These are phyloP conservation scores for Solanum etuberosum DNA, from an alignment of 257 asterid species.

Conservation along the genomic window DNA sequence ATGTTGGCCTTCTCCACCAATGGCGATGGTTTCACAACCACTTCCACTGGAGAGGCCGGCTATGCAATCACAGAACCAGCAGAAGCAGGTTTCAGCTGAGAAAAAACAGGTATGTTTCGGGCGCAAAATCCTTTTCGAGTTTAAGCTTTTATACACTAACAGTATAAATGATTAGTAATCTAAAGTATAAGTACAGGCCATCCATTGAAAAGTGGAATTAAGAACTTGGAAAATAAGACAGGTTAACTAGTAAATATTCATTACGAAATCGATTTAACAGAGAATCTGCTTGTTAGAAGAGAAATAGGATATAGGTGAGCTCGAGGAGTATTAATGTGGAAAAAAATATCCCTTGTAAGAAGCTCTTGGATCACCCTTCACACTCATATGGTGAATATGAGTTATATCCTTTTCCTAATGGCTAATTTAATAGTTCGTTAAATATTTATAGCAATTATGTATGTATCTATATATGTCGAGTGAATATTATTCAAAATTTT, in stretches of 20 bases:
- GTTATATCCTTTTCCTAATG: neutral
- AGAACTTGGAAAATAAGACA: neutral
- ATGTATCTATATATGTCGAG: neutral
- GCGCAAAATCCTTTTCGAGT: neutral
- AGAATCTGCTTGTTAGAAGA: neutral
- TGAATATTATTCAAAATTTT: neutral
- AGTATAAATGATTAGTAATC: neutral
- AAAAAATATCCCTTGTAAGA: neutral
- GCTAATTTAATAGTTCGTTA: neutral
- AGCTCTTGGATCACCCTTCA: neutral
- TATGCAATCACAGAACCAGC: conserved; percentile 19
- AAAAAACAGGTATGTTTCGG: conserved; percentile 12
- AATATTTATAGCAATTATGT: neutral
- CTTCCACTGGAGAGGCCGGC: conserved; percentile 7
- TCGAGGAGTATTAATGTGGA: neutral
- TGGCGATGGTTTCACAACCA: neutral
- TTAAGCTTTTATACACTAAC: neutral
- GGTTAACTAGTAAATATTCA: neutral
- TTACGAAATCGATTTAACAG: neutral
- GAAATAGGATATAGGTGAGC: neutral
- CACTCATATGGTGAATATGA: neutral
- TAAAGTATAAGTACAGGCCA: neutral
- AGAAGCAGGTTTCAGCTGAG: conserved; percentile 18
- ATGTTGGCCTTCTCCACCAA: conserved; percentile 34
- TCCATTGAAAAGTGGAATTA: neutral